Evolutionary conservation across 2,329 filamentous ascomycete genomes (phyloP).

Genomic region (Ploettnerulaceae sp.): DNA sequence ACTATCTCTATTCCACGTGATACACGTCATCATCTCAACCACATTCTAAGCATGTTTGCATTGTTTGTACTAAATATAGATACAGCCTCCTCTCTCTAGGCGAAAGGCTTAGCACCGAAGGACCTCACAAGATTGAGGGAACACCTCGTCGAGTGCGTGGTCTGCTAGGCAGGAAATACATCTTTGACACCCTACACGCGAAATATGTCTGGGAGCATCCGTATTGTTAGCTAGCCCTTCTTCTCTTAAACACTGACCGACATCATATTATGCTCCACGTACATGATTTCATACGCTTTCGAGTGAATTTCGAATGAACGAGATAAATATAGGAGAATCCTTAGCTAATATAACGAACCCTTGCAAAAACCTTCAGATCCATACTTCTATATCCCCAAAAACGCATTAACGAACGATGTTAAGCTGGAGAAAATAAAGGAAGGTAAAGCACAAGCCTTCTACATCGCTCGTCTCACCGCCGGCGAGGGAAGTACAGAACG

Average conservation of each 20-base stretch:
- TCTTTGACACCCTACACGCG: conserved; percentile 37
- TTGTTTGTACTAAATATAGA: not conserved
- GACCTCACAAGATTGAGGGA: conserved; percentile 26
- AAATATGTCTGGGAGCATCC: conserved; percentile 44
- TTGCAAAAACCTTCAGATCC: conserved; percentile 38
- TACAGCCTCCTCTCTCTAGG: conserved; percentile 1
- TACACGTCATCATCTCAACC: no score
- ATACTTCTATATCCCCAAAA: conserved; percentile 39
- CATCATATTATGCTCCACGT: no score
- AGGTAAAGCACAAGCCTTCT: no score
- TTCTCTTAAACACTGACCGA: not conserved
- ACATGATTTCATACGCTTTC: no score
- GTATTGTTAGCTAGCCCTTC: conserved; percentile 30
- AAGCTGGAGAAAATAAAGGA: conserved; percentile 32
- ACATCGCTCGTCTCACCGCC: not conserved
- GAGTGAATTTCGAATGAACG: no score
- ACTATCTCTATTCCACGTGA: not conserved
- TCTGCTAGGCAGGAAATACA: conserved; percentile 23
- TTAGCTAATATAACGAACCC: no score
- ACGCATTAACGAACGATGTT: conserved; percentile 2
- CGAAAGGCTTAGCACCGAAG: conserved; percentile 15
- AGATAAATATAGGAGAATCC: no score
- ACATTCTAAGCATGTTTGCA: not conserved
- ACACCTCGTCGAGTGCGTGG: conserved; percentile 30
- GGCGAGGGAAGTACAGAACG: not conserved